phyloP scores from a whole-genome alignment of 495 filamentous ascomycete species.

The Xylaria grammica region DNA sequence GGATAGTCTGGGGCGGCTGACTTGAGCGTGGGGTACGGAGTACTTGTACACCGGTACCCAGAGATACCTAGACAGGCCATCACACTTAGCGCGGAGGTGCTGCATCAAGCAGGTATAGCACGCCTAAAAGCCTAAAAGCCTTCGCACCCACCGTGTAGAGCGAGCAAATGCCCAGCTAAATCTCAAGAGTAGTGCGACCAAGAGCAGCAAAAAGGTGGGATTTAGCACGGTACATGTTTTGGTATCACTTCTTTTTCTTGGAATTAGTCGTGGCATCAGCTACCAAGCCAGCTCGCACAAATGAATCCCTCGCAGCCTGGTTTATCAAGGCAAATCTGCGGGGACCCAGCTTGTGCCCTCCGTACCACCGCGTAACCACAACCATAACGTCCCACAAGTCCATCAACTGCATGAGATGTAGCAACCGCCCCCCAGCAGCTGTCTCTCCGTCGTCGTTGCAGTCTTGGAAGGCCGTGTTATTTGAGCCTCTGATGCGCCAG shows the following conservation, averaged over 20 bases:
- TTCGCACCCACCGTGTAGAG: too few relatives aligned
- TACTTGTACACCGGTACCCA: too few relatives aligned
- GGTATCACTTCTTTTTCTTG: constrained; percentile 60
- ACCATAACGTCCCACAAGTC: constrained; percentile 90
- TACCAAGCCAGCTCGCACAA: constrained; percentile 77
- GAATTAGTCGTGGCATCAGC: constrained; percentile 50
- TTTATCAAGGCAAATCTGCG: constrained; percentile 91
- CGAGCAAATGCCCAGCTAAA: too few relatives aligned
- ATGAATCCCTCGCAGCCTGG: constrained; percentile 78
- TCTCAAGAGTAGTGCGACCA: neutral
- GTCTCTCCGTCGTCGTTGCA: constrained; percentile 96
- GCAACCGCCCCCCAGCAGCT: constrained; percentile 83
- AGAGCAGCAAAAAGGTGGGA: neutral
- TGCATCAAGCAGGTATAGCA: too few relatives aligned
- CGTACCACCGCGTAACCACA: constrained; percentile 96
- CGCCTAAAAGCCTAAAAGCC: too few relatives aligned
- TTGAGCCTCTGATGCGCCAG: constrained; percentile 60
- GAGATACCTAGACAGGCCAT: too few relatives aligned
- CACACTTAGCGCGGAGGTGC: too few relatives aligned
- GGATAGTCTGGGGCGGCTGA: neutral
- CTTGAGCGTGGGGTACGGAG: neutral
- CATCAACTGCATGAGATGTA: constrained; percentile 94
- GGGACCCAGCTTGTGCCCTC: constrained; percentile 84
- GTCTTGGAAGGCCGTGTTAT: constrained; percentile 73
- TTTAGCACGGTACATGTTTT: neutral